Evolutionary conservation across 345 rosid species (phyloP).

Genomic region (Sisymbrium irio): DNA sequence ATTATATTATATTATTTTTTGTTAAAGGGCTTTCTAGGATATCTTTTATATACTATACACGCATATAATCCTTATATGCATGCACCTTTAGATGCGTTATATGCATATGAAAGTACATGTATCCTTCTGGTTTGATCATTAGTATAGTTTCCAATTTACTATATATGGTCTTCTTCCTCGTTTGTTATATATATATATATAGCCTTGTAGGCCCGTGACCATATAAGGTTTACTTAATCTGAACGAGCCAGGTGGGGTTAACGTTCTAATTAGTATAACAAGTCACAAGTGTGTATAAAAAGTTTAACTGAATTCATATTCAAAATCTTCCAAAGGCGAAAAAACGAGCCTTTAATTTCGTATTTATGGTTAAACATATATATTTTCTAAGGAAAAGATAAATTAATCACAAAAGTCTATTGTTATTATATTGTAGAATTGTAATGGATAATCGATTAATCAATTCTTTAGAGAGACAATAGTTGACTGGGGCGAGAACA

Average conservation of each 20-base stretch:
- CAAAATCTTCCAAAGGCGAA: background rate
- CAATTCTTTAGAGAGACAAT: constrained; percentile 30
- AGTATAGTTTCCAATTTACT: background rate
- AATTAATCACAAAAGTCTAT: background rate
- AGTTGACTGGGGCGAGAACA: constrained; percentile 38
- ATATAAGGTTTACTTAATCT: background rate
- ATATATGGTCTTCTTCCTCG: background rate
- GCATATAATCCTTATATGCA: background rate
- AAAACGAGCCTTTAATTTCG: background rate
- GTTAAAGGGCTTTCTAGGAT: background rate
- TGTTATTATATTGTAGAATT: constrained; percentile 13
- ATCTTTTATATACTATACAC: background rate
- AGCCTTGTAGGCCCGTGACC: constrained; percentile 4
- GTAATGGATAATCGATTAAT: constrained; percentile 30
- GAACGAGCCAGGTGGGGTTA: background rate
- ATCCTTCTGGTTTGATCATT: background rate
- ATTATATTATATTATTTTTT: background rate
- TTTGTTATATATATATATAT: background rate
- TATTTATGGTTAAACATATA: background rate
- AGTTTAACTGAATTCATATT: background rate
- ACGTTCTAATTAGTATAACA: background rate
- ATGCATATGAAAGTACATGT: constrained; percentile 1
- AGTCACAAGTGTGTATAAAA: background rate
- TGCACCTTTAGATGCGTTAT: background rate
- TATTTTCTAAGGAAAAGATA: background rate